phyloP scores from a whole-genome alignment of 768 basidiomycete species.

The Cystobasidium onofrii region DNA sequence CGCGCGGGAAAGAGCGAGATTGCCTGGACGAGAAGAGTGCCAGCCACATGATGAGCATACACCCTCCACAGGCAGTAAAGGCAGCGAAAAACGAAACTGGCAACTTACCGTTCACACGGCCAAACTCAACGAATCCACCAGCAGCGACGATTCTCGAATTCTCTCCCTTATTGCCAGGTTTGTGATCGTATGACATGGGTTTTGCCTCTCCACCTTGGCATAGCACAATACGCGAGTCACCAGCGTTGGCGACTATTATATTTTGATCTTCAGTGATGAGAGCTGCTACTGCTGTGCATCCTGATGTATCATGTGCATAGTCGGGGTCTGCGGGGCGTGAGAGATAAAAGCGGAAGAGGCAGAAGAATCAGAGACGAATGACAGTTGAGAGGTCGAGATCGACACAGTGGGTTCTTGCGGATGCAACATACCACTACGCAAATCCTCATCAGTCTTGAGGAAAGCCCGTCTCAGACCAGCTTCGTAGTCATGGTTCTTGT shows the following conservation, averaged over 20 bases:
- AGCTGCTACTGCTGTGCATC: slow-evolving; percentile 88
- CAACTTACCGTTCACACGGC: slow-evolving; percentile 85
- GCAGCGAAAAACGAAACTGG: slow-evolving; percentile 34
- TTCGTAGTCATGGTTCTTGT: slow-evolving; percentile 62
- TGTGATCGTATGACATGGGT: slow-evolving; percentile 87
- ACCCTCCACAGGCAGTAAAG: slow-evolving; percentile 7
- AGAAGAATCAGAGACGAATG: background rate
- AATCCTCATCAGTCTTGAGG: slow-evolving; percentile 87
- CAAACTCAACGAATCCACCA: slow-evolving; percentile 92
- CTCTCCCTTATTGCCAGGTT: slow-evolving; percentile 82
- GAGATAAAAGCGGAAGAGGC: background rate
- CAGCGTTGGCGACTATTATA: slow-evolving; percentile 69
- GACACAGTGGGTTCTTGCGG: background rate
- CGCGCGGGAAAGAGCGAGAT: slow-evolving; percentile 87
- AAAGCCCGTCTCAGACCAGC: slow-evolving; percentile 78
- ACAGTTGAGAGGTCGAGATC: background rate
- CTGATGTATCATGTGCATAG: slow-evolving; percentile 83
- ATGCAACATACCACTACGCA: slow-evolving; percentile 61
- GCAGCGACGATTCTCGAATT: slow-evolving; percentile 75
- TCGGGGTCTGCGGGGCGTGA: slow-evolving; percentile 59
- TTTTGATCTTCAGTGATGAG: slow-evolving; percentile 74
- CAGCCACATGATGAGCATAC: background rate
- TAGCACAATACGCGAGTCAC: slow-evolving; percentile 87
- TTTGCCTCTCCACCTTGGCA: slow-evolving; percentile 76
- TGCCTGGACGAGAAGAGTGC: slow-evolving; percentile 54